phyloP scores from a whole-genome alignment of 768 basidiomycete species.

The Hebeloma cylindrosporum region DNA sequence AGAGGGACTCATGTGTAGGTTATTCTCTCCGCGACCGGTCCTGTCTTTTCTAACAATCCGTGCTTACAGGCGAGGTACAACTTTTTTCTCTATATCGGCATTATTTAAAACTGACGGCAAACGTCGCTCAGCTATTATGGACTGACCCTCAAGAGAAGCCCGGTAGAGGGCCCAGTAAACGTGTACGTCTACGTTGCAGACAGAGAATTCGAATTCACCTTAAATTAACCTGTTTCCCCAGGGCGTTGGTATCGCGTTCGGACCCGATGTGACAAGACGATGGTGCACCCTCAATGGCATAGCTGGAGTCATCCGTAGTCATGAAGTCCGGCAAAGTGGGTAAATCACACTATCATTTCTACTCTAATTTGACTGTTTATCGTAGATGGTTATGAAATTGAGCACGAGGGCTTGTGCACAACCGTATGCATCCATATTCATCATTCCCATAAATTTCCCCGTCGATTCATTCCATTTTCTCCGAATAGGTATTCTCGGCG shows the following conservation, averaged over 20 bases:
- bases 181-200: slow-evolving; percentile 48
- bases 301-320: slow-evolving; percentile 88
- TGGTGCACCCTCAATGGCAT: slow-evolving; percentile 90
- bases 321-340: slow-evolving; percentile 92
- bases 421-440: slow-evolving; percentile 52
- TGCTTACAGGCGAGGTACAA: slow-evolving; percentile 59
- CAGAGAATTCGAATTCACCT: slow-evolving; percentile 7
- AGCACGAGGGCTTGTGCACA: slow-evolving; percentile 92
- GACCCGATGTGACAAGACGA: slow-evolving; percentile 86
- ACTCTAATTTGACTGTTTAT: slow-evolving; percentile 1
- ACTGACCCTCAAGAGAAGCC: slow-evolving; percentile 89
- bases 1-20: slow-evolving; percentile 93
- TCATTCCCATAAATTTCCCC: slow-evolving; percentile 4
- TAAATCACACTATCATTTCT: slow-evolving; percentile 9
- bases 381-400: slow-evolving; percentile 88
- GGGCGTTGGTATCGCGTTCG: slow-evolving; percentile 96
- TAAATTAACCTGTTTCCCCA: slow-evolving; percentile 28
- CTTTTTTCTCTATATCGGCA: background rate
- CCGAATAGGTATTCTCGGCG: slow-evolving; percentile 78
- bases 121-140: slow-evolving; percentile 72
- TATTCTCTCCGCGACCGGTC: too few species aligned
- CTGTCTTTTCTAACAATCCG: slow-evolving; percentile 10
- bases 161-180: slow-evolving; percentile 95
- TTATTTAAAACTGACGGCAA: slow-evolving; percentile 12
- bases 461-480: background rate